Evolutionary conservation across 2,329 filamentous ascomycete genomes (phyloP).

Genomic region (Hypocrella siamensis): DNA sequence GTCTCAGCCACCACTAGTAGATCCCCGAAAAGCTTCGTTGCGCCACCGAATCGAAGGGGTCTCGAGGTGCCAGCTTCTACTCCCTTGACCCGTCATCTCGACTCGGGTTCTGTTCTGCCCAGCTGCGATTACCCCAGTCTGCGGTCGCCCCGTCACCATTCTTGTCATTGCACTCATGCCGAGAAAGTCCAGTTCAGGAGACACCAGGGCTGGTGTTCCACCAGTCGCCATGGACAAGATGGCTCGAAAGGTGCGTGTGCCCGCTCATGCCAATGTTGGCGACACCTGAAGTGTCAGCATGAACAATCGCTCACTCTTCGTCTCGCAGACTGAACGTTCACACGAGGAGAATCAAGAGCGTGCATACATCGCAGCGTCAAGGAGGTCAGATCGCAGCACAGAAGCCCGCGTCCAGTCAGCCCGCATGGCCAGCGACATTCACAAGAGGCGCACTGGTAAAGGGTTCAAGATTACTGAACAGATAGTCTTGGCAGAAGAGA

Average conservation of each 20-base stretch:
- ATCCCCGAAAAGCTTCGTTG: no score
- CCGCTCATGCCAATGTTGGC: not conserved
- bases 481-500: slow-evolving; percentile 79
- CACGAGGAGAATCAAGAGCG: slow-evolving; percentile 75
- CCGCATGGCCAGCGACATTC: slow-evolving; percentile 74
- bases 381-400: slow-evolving; percentile 70
- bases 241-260: not conserved
- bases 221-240: not conserved
- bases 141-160: not conserved
- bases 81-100: no score
- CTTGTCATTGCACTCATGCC: no score
- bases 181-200: not conserved
- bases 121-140: no score
- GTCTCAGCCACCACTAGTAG: no score
- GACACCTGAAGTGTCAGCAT: not conserved
- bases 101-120: no score
- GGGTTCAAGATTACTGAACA: slow-evolving; percentile 68
- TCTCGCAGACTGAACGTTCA: slow-evolving; percentile 51
- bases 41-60: no score
- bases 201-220: not conserved
- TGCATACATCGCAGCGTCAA: slow-evolving; percentile 83
- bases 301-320: not conserved
- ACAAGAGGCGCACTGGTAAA: slow-evolving; percentile 75
- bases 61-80: not conserved
- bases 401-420: slow-evolving; percentile 84